Evolutionary conservation across 139 green algal genomes (phyloP), one percentile per base, ranked within the genome.

Genomic region (Eudorina sp.): DNA sequence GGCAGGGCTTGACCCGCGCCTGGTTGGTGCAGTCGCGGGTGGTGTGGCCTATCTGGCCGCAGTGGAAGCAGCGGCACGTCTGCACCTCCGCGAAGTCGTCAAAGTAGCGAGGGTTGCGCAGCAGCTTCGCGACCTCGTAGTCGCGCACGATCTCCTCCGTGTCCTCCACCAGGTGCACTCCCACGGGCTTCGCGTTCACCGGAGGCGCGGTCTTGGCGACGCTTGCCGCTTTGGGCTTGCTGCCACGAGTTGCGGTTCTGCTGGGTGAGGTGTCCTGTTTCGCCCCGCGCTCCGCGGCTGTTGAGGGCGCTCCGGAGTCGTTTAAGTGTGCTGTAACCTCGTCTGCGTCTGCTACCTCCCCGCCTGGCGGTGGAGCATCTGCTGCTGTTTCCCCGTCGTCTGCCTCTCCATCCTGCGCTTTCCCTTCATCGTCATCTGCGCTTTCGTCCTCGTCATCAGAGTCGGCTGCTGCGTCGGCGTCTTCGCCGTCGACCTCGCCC

Each of bases 1-100:
- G 92, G 89, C 95, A 97, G 13, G 95, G 92, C 53, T 83, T 88
- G 4, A 80, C 41, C 27, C 89, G 81, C n/a, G 81, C 85, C 7
- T 79, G 75, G 68, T 88, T 87, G 45, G 91, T 91, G 85, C 91
- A 94, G 29, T 87, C 84, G 16, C 40, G 85, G 43, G 82, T 69
- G 0, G 75, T 25, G 85, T 94, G 91, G 0, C 91, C 91, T 18
- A 73, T 40, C 38, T 82, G 69, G 29, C 83, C 83, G 83, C 83
- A 89, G 53, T 87, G 78, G 81, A 87, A 87, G 81, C 81, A 87
- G 19, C 81, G 62, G 43, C 40, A 66, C 9, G 81, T 78, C 21
- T 83, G 53, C 19, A 53, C 23, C 55, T 58, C 66, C 0, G 62
- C 34, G 51, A 72, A 48, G 64, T 92, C 89, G 68, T 92, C 89